Evolutionary conservation across 2,329 filamentous ascomycete genomes (phyloP).

Genomic region (Albophoma yamanashiensis): DNA sequence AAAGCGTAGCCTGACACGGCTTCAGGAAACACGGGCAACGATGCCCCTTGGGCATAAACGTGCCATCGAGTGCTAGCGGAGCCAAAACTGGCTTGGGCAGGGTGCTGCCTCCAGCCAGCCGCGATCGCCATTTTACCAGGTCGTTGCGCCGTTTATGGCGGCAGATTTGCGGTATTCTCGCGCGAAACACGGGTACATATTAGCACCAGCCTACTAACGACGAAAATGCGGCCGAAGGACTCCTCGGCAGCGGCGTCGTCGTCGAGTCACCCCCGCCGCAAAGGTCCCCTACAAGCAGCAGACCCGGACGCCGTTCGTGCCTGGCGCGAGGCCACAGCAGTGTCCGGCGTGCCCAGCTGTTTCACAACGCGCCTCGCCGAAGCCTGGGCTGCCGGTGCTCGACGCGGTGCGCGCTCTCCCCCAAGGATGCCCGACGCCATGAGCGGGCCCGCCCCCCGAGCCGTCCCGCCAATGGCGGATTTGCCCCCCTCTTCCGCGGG

Average conservation of each 20-base stretch:
- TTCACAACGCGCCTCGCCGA: neutral
- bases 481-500: neutral
- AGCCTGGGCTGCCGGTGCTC: neutral
- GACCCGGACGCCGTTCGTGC: neutral
- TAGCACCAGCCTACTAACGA: neutral
- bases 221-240: neutral
- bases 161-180: too few relatives aligned
- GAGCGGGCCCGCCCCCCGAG: neutral
- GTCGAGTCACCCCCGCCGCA: neutral
- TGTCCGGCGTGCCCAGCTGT: neutral
- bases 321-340: neutral
- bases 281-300: neutral
- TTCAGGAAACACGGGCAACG: neutral
- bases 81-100: too few relatives aligned
- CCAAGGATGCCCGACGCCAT: neutral
- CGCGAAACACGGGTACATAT: neutral
- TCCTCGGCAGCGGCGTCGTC: neutral
- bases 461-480: neutral
- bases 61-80: neutral
- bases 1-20: too few relatives aligned
- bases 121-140: neutral
- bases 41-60: neutral
- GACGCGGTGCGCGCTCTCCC: neutral
- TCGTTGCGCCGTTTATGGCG: neutral
- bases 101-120: neutral